Percentiles rank a stretch among this genome's conserved stretches.
Evolutionary conservation across 306 rosid genomes (phyloP).

Genomic region (Lathyrus tuberosus): DNA sequence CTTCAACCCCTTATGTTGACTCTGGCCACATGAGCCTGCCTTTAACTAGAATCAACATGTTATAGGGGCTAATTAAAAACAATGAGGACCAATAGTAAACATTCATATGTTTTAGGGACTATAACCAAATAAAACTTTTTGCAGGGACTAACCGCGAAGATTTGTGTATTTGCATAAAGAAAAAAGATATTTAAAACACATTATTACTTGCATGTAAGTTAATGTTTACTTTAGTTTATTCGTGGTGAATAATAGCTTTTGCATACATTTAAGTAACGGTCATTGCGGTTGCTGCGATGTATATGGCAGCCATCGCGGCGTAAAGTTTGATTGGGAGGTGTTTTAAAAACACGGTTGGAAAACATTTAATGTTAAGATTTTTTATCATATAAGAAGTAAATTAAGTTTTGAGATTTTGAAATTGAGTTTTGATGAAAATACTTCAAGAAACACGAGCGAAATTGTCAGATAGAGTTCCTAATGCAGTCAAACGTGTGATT

Average conservation of each 20-base stretch:
- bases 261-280: background rate
- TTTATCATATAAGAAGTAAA: no score
- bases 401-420: background rate
- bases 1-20: conserved; percentile 50
- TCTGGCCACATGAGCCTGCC: conserved; percentile 46
- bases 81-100: background rate
- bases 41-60: conserved; percentile 26
- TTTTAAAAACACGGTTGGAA: no score
- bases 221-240: background rate
- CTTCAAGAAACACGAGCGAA: no score
- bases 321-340: no score
- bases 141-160: background rate
- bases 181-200: background rate
- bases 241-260: background rate
- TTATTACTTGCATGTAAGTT: background rate
- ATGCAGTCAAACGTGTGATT: no score
- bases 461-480: no score
- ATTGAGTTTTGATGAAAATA: no score
- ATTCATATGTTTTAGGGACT: background rate
- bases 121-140: background rate
- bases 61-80: background rate
- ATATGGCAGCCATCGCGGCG: no score
- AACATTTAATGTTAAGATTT: no score
- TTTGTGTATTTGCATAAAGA: background rate
- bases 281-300: background rate